Evolutionary conservation across 2,329 filamentous ascomycete genomes (phyloP), one percentile per base, ranked within the genome.

Genomic region (Epichloe coenophiala): DNA sequence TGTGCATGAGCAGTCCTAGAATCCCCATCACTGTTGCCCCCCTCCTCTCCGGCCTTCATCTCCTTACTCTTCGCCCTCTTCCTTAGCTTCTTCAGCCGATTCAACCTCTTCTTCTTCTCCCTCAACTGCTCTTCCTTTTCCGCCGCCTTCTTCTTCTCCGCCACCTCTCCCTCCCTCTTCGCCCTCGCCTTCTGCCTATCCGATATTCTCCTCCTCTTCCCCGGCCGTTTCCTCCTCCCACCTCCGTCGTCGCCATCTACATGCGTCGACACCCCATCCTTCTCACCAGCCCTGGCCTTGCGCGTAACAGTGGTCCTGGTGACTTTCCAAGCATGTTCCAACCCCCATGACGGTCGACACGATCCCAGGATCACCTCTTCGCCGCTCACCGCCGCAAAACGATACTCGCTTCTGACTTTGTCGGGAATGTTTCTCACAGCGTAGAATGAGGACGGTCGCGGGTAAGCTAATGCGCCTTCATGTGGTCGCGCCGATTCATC

Each of bases 61-160:
- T 82, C 74, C 60, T 71, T 78, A 54, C 73, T 76, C 64, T 82
- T 82, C 42, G 73, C 70, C 58, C 73, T 72, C 59, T 72, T 70
- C 62, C 78, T 76, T 53, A 81, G 57, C 67, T 83, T 81, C 68
- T 77, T 81, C 57, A 74, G 62, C 51, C 76, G 65, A 57, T 83
- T 83, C 55, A 80, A 60, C 56, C 77, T 70, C 65, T 80, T 80
- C 68, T 80, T 80, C 70, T 81, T 82, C 50, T 81, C 77, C 57
- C 69, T 72, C 33, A 80, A 56, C 46, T 75, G 72, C 56, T 78
- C 73, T 59, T 80, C 77, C 63, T 78, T 82, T 17, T 69, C 68
- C 54, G 68, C 55, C 46, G 65, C 57, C 49, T 68, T 65, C 55
- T 67, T 69, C 55, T 62, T 67, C 27, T 60, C 64, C 4, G 60